Conservation (phyloP, 2,329 filamentous ascomycete genomes). For the Sarocladium strictum region DNA sequence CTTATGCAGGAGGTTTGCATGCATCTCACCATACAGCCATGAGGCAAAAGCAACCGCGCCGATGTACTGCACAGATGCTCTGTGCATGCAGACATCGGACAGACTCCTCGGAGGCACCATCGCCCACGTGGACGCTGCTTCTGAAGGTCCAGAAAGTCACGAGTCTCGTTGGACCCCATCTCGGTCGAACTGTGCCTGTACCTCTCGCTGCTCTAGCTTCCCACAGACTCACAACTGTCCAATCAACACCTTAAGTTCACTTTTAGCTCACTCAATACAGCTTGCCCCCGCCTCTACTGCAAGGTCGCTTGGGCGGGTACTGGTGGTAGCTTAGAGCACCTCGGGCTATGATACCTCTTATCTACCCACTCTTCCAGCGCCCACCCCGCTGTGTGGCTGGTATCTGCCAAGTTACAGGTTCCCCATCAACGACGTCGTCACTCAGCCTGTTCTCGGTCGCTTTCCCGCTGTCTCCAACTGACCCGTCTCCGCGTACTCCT, state of each 20-base stretch:
- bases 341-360: background rate
- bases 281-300: background rate
- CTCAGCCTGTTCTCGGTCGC: slow-evolving; percentile 2
- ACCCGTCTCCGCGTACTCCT: slow-evolving; percentile 1
- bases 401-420: slow-evolving; percentile 1
- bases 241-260: background rate
- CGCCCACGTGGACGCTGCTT: too few relatives aligned
- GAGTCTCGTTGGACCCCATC: too few relatives aligned
- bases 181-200: background rate
- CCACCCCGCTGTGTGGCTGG: background rate
- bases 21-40: too few relatives aligned
- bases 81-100: too few relatives aligned
- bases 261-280: background rate
- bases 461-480: slow-evolving; percentile 6
- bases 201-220: background rate
- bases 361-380: background rate
- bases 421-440: slow-evolving; percentile 3
- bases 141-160: too few relatives aligned
- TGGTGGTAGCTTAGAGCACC: too few relatives aligned
- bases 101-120: too few relatives aligned
- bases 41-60: too few relatives aligned
- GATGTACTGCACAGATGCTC: too few relatives aligned
- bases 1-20: too few relatives aligned
- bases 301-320: too few relatives aligned
- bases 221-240: background rate